These are phyloP conservation scores for Lentinus polychrous DNA, from an alignment of 1,284 basidiomycete species.

Conservation along the genomic window DNA sequence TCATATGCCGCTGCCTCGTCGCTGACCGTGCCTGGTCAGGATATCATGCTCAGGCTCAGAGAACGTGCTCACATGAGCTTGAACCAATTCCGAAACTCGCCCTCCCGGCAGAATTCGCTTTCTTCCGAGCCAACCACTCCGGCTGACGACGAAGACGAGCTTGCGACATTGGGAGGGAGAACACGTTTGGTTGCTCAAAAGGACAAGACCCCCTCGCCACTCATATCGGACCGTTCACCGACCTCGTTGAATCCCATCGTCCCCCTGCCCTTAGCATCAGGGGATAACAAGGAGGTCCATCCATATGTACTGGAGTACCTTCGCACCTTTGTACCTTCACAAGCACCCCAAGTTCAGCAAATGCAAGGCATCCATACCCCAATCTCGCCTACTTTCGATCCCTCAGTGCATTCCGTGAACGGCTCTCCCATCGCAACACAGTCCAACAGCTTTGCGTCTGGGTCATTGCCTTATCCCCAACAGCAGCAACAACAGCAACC, in stretches of 20 bases:
- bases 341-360: constrained; percentile 14
- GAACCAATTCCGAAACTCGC: constrained; percentile 51
- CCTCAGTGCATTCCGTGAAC: constrained; percentile 4
- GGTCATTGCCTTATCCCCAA: constrained; percentile 6
- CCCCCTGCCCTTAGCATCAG: constrained; percentile 26
- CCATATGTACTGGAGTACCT: constrained; percentile 61
- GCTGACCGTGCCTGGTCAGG: constrained; percentile 19
- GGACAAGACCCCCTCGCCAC: constrained; percentile 41
- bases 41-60: constrained; percentile 43
- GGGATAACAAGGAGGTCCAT: constrained; percentile 32
- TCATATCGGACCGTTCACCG: constrained; percentile 57
- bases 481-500: constrained; percentile 9
- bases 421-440: constrained; percentile 5
- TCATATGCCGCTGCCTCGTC: not conserved
- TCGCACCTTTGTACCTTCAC: constrained; percentile 45
- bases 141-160: constrained; percentile 58
- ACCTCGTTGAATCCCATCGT: constrained; percentile 56
- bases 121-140: constrained; percentile 41
- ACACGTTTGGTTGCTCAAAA: constrained; percentile 65
- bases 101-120: constrained; percentile 34
- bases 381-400: constrained; percentile 13
- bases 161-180: constrained; percentile 62
- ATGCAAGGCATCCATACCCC: constrained; percentile 13
- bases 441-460: not conserved
- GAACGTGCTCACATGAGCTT: constrained; percentile 62